These are phyloP conservation scores for Hanseniaspora mollemarum DNA, from an alignment of 805 yeast species.

Conservation along the genomic window DNA sequence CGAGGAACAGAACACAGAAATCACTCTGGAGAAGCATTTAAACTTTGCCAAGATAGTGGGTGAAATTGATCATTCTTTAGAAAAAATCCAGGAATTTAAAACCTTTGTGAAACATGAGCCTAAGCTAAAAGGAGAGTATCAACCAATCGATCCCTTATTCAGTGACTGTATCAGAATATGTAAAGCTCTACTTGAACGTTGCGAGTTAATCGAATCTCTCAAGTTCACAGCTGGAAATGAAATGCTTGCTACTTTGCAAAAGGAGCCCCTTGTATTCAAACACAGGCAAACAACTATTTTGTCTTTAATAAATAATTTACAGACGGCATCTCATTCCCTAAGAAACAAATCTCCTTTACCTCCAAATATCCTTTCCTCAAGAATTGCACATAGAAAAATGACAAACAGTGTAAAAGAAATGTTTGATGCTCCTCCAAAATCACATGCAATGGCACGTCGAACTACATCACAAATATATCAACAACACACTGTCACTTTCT, in stretches of 20 bases:
- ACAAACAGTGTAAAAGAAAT: constrained; percentile 34
- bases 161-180: constrained; percentile 37
- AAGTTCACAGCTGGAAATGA: constrained; percentile 35
- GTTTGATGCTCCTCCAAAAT: neutral
- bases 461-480: constrained; percentile 18
- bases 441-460: constrained; percentile 6
- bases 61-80: constrained; percentile 32
- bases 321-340: constrained; percentile 30
- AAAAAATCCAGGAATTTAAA: constrained; percentile 34
- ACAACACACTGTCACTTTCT: constrained; percentile 22
- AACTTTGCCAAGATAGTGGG: constrained; percentile 29
- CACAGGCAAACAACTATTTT: constrained; percentile 24
- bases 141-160: constrained; percentile 30
- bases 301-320: constrained; percentile 34
- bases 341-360: constrained; percentile 38
- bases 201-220: constrained; percentile 36
- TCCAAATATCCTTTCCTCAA: constrained; percentile 40
- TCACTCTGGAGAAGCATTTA: constrained; percentile 28
- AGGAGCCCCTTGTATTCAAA: constrained; percentile 10
- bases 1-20: constrained; percentile 27
- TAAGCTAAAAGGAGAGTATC: constrained; percentile 37
- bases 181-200: constrained; percentile 38
- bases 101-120: constrained; percentile 38
- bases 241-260: constrained; percentile 28
- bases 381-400: constrained; percentile 38